Evolutionary conservation across 192 early-diverging fungal genomes (phyloP), one percentile per base, ranked within the genome.

Genomic region (Pilaira anomala): DNA sequence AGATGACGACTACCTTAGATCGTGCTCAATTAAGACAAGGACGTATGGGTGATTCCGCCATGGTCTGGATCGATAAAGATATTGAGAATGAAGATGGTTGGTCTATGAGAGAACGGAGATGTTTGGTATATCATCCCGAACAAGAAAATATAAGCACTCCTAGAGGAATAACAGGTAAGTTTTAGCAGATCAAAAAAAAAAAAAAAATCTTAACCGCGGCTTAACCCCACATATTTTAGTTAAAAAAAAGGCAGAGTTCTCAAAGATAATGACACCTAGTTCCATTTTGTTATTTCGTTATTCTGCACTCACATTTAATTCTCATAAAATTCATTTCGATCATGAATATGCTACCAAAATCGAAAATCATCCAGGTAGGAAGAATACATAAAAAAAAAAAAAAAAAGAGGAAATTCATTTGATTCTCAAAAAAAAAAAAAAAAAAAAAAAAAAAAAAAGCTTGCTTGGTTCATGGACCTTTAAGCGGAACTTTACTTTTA

Each of bases 31-130:
- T 81, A 8, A 91, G 91, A 41, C 66, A 78, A 13, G 56, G 70
- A 13, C 72, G 76, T 28, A 54, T 72, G 12, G 85, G 85, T 0
- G 81, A 86, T 3, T 75, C 83, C 52, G 85, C 88, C 6, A 80
- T 93, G 78, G 89, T 93, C 28, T 82, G 78, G 63, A 60, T 89
- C n/a, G 75, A 83, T 14, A 86, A 84, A 63, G 68, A 80, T 21
- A 79, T 91, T 28, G 49, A 71, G 40, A 92, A 92, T 70, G 65
- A 79, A 33, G 21, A 60, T 7, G 91, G 91, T 0, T 73, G 71
- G 72, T 71, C 82, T 18, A 72, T 92, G 62, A 75, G 71, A 0
- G 92, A 96, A 66, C 72, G 74, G 3, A 76, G 91, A 26, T 79
- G 81, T 26, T 52, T 93, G 62, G 90, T 86, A 0, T 96, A 96